phyloP scores from a whole-genome alignment of 1,284 basidiomycete species.

The Apiotrichum akiyoshidainum region DNA sequence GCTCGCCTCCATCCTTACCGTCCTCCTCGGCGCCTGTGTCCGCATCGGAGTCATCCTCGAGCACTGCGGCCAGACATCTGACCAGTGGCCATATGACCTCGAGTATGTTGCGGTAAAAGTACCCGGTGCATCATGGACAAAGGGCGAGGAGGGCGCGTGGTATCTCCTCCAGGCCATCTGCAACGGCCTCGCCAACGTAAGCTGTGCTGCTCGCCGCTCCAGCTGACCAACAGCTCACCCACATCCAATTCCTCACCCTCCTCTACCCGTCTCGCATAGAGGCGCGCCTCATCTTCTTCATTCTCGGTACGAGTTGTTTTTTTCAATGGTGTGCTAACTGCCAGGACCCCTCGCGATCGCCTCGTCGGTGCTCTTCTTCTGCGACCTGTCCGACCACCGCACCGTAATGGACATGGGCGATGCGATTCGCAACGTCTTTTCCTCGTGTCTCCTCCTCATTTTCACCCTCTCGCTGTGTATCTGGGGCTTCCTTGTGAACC shows the following conservation, averaged over 20 bases:
- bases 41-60: slow-evolving; percentile 71
- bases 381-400: slow-evolving; percentile 60
- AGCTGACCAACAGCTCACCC: slow-evolving; percentile 66
- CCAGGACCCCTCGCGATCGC: slow-evolving; percentile 79
- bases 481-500: slow-evolving; percentile 90
- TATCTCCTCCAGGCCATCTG: slow-evolving; percentile 81
- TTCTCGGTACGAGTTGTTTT: slow-evolving; percentile 61
- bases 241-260: slow-evolving; percentile 96
- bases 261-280: slow-evolving; percentile 93
- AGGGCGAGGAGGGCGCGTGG: slow-evolving; percentile 72
- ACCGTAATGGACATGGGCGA: slow-evolving; percentile 63
- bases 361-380: slow-evolving; percentile 78
- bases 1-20: slow-evolving; percentile 71
- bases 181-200: slow-evolving; percentile 77
- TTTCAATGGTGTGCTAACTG: slow-evolving; percentile 1
- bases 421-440: slow-evolving; percentile 88
- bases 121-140: slow-evolving; percentile 67
- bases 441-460: slow-evolving; percentile 87
- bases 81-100: slow-evolving; percentile 89
- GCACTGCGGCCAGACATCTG: slow-evolving; percentile 61
- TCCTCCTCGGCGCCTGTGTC: slow-evolving; percentile 73
- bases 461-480: slow-evolving; percentile 86
- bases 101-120: slow-evolving; percentile 82
- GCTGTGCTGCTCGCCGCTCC: slow-evolving; percentile 19
- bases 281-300: slow-evolving; percentile 76